Conservation (phyloP, 805 yeast genomes). For the Starmerella apis region DNA sequence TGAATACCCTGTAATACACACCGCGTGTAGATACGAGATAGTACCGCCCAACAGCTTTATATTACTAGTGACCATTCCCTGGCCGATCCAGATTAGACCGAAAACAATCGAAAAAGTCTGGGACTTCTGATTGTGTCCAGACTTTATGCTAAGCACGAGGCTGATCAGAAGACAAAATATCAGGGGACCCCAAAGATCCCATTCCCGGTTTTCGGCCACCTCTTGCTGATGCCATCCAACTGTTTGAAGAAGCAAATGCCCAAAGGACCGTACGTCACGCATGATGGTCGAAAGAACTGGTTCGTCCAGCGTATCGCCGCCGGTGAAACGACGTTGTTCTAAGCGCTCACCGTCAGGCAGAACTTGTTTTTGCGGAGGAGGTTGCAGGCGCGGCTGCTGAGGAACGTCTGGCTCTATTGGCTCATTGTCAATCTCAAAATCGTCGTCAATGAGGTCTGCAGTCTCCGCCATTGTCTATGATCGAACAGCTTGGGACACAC, state of each 20-base stretch:
- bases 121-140: constrained; percentile 38
- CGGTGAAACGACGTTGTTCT: constrained; percentile 46
- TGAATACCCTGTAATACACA: constrained; percentile 61
- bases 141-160: constrained; percentile 38
- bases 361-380: constrained; percentile 15
- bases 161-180: constrained; percentile 49
- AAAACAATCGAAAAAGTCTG: constrained; percentile 56
- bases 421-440: constrained; percentile 24
- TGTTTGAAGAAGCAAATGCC: constrained; percentile 36
- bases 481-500: neutral
- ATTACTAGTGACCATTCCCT: constrained; percentile 50
- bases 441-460: constrained; percentile 13
- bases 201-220: constrained; percentile 23
- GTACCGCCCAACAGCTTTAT: constrained; percentile 53
- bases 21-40: constrained; percentile 55
- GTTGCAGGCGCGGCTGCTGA: constrained; percentile 5
- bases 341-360: constrained; percentile 29
- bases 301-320: constrained; percentile 65
- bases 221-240: constrained; percentile 33
- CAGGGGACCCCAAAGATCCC: constrained; percentile 55
- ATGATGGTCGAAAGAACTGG: constrained; percentile 49
- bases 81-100: constrained; percentile 53
- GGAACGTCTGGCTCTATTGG: constrained; percentile 25
- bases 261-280: constrained; percentile 40
- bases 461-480: neutral